Evolutionary conservation across 2,329 filamentous ascomycete species (phyloP).

Genomic region (Zelopaecilomyces penicillatus): DNA sequence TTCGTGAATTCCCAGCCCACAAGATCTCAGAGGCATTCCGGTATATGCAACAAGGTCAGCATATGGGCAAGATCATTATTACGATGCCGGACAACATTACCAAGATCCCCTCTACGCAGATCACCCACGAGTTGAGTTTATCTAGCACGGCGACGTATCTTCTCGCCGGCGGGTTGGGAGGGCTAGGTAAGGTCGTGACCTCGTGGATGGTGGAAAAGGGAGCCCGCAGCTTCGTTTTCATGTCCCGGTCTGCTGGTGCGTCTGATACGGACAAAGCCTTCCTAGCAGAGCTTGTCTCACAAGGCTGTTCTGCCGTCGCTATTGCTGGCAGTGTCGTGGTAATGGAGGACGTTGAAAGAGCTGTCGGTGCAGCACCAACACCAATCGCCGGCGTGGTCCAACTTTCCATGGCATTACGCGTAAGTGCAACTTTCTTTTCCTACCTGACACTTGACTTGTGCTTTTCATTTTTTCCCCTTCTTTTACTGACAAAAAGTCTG

Average conservation of each 20-base stretch:
- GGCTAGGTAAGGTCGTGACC: conserved; percentile 14
- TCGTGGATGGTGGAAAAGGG: conserved; percentile 18
- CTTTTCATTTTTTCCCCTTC: too few relatives aligned
- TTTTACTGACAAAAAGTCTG: neutral
- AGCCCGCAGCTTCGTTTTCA: conserved; percentile 4
- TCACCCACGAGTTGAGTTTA: neutral
- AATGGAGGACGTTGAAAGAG: conserved; percentile 6
- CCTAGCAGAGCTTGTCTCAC: conserved; percentile 3
- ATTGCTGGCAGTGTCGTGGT: conserved; percentile 6
- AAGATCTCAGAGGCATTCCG: conserved; percentile 29
- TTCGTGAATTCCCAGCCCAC: conserved; percentile 14
- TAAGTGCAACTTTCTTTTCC: neutral
- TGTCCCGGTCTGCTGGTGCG: conserved; percentile 6
- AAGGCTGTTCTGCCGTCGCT: conserved; percentile 2
- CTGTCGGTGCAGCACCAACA: conserved; percentile 15
- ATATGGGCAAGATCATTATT: conserved; percentile 23
- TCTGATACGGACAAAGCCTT: conserved; percentile 3
- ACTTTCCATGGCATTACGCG: conserved; percentile 24
- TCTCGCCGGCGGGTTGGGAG: conserved; percentile 17
- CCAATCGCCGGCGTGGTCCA: conserved; percentile 28
- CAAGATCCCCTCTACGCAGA: neutral
- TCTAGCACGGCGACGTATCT: conserved; percentile 11
- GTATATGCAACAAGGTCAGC: conserved; percentile 29
- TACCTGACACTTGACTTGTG: neutral
- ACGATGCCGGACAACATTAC: neutral